These are phyloP conservation scores for Pinus taeda DNA, from an alignment of 75 land plant genomes.

Conservation along the genomic window DNA sequence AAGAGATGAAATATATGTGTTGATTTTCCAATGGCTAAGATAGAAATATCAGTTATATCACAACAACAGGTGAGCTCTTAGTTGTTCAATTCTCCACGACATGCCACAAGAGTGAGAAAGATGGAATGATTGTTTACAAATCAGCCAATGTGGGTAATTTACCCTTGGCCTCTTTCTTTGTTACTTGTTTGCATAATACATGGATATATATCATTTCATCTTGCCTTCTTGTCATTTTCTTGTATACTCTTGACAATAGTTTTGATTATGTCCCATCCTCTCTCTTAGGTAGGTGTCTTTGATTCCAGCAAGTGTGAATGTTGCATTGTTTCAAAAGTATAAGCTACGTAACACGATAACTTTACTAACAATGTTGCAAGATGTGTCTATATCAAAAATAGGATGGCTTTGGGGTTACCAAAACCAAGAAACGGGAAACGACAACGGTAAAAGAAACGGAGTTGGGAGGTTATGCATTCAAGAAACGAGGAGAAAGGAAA, in stretches of 20 bases:
- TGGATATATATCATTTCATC: slow-evolving; percentile 22
- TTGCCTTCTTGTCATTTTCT: not conserved
- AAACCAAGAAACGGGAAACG: too few relatives aligned
- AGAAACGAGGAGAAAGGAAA: too few relatives aligned
- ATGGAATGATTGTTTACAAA: slow-evolving; percentile 3
- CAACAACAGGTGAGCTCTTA: too few relatives aligned
- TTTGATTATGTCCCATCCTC: not conserved
- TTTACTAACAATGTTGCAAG: too few relatives aligned
- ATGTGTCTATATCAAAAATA: not conserved
- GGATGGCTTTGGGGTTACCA: not conserved
- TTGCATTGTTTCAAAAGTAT: too few relatives aligned
- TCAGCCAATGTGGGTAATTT: slow-evolving; percentile 24
- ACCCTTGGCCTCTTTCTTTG: slow-evolving; percentile 23
- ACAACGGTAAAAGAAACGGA: too few relatives aligned
- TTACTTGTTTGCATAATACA: slow-evolving; percentile 38
- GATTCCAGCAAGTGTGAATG: not conserved
- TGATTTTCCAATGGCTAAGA: too few relatives aligned
- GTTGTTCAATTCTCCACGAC: too few relatives aligned
- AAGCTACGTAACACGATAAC: too few relatives aligned
- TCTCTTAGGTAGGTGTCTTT: not conserved
- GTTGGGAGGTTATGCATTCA: too few relatives aligned
- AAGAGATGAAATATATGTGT: too few relatives aligned
- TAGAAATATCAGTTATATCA: too few relatives aligned
- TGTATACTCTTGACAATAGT: not conserved
- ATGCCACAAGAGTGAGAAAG: not conserved